phyloP scores from a whole-genome alignment of 345 rosid genomes.

The Litchi chinensis region DNA sequence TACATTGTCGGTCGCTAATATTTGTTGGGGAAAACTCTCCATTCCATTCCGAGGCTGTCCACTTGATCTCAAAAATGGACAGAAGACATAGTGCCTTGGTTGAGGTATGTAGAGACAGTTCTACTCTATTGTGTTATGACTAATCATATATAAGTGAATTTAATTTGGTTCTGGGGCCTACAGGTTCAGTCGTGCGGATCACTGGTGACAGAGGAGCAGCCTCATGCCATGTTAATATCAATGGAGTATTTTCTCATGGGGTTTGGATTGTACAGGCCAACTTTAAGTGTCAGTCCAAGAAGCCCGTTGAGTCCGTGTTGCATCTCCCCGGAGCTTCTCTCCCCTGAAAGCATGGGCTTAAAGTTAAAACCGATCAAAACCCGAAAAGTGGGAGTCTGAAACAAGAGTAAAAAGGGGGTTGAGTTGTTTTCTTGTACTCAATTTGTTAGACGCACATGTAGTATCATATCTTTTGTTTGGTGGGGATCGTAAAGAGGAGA shows the following conservation, averaged over 20 bases:
- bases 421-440: constrained; percentile 23
- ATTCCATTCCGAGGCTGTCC: constrained; percentile 80
- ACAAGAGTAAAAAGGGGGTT: constrained; percentile 5
- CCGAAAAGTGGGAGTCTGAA: constrained; percentile 33
- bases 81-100: constrained; percentile 84
- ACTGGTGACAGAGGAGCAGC: constrained; percentile 94
- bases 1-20: constrained; percentile 78
- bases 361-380: constrained; percentile 96
- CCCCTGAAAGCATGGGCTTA: constrained; percentile 99
- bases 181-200: constrained; percentile 98
- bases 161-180: constrained; percentile 1
- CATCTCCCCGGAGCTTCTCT: constrained; percentile 90
- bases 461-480: constrained; percentile 25
- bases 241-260: constrained; percentile 89
- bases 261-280: constrained; percentile 72
- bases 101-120: constrained; percentile 51
- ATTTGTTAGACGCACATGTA: constrained; percentile 19
- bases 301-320: constrained; percentile 81
- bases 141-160: neutral
- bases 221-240: constrained; percentile 95
- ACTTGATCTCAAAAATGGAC: constrained; percentile 82
- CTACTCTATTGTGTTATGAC: neutral
- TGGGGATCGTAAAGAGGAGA: constrained; percentile 15
- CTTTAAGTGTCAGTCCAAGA: constrained; percentile 81
- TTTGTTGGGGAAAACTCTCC: constrained; percentile 92